A percentile compares a stretch with the other conserved stretches of the same genome.
phyloP scores from a whole-genome alignment of 768 basidiomycete species.

The Lentinula aciculospora region DNA sequence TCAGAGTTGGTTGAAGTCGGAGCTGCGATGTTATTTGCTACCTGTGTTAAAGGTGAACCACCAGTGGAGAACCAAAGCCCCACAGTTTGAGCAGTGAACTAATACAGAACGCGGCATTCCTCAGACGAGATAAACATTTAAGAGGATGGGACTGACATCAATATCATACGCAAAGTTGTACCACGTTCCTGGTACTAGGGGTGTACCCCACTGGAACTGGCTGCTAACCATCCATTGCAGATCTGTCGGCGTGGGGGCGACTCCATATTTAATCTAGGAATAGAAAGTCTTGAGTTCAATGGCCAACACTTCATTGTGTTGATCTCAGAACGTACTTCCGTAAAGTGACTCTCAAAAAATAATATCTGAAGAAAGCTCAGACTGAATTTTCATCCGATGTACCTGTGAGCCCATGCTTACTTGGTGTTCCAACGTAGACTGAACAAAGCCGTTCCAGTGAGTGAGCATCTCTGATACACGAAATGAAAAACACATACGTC shows the following conservation, averaged over 20 bases:
- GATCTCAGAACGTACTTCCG: slow-evolving; percentile 31
- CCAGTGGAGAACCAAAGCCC: slow-evolving; percentile 56
- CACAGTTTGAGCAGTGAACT: slow-evolving; percentile 50
- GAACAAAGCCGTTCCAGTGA: not conserved
- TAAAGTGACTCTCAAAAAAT: slow-evolving; percentile 64
- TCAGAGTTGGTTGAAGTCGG: slow-evolving; percentile 53
- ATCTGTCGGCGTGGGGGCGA: slow-evolving; percentile 40
- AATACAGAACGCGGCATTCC: not conserved
- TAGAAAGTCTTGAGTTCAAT: not conserved
- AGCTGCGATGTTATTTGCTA: slow-evolving; percentile 40
- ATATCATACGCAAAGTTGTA: slow-evolving; percentile 67
- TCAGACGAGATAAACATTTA: not conserved
- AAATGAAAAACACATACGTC: slow-evolving; percentile 29
- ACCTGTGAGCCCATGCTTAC: too few species aligned
- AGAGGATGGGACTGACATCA: slow-evolving; percentile 31
- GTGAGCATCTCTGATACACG: not conserved
- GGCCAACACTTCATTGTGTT: not conserved
- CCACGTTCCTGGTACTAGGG: slow-evolving; percentile 49
- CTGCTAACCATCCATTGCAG: slow-evolving; percentile 49
- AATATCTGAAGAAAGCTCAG: slow-evolving; percentile 20
- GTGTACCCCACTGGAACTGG: slow-evolving; percentile 41
- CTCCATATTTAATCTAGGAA: slow-evolving; percentile 49
- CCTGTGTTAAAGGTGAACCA: slow-evolving; percentile 39
- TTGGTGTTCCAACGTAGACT: slow-evolving; percentile 55
- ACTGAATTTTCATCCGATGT: not conserved